Base-by-base conservation (phyloP, 148 eudicot species). In the Salicornia ramosissima region DNA sequence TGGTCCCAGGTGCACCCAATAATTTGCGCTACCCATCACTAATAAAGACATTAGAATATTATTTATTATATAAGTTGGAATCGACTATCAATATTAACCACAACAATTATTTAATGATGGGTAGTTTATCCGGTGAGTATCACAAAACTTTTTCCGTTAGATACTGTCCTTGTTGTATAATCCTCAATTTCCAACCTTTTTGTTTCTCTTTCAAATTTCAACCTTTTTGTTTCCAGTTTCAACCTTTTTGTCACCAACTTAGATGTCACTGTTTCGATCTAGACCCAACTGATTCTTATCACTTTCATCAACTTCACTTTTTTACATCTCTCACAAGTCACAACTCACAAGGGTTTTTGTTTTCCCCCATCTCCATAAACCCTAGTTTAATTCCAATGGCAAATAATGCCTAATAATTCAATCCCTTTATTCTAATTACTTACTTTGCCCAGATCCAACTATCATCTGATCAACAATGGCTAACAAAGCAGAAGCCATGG, bases 401-500 rank as follows among this genome's bases (percentile, higher is more conserved):
- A 26, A 29, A 56, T 56, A 16, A 56, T 5, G 1, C 33, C 34
- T 15, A 3, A 30, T 30, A 29, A 28, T 26, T 58, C 22, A 58
- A 30, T 40, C 40, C 24, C 40, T 30, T 58, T 16, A 16, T 30
- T 18, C 2, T 15, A 18, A 18, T 2, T 58, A 1, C 18, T 6
- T 2, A 53, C 12, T 45, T 28, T 46, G 6, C 55, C 40, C 54
- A 66, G 40, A 66, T 42, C 36, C 25, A 42, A 2, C 34, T 9
- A 50, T 18, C 26, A 60, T 60, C 22, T 47, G 10, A 25, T 15
- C 50, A 65, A 50, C 79, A 73, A 83, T 80, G 77, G 77, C 55
- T 54, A 34, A 45, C 64, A 75, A 75, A 60, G 43, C 57, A 58
- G 83, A 78, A 52, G 54, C 70, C 67, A 29, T 69, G 55, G 64